A percentile compares a stretch with the other conserved stretches of the same genome.
Conservation (phyloP, 371 early-diverging fungal genomes). For the Lichtheimia corymbifera region DNA sequence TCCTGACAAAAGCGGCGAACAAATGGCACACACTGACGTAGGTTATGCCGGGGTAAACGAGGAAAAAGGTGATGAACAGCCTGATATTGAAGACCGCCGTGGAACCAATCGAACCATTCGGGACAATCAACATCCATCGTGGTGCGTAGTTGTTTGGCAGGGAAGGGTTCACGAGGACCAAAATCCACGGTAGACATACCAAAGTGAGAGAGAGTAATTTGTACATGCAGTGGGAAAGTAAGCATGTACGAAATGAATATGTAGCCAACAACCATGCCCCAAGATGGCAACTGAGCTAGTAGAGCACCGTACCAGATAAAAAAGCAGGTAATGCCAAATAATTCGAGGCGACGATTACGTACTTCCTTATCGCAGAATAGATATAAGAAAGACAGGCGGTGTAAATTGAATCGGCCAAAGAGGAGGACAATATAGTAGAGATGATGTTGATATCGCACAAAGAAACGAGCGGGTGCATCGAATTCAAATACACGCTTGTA, state of each 20-base stretch:
- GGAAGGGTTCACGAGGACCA: slow-evolving; percentile 78
- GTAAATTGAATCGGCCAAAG: slow-evolving; percentile 93
- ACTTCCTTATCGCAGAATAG: slow-evolving; percentile 62
- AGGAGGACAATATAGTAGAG: slow-evolving; percentile 84
- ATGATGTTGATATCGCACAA: slow-evolving; percentile 83
- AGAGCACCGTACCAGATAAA: slow-evolving; percentile 80
- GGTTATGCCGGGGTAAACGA: slow-evolving; percentile 87
- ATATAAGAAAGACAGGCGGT: slow-evolving; percentile 73
- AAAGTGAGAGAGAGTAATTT: slow-evolving; percentile 95
- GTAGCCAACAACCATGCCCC: slow-evolving; percentile 65
- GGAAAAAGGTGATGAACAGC: slow-evolving; percentile 96
- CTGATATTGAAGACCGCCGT: slow-evolving; percentile 96
- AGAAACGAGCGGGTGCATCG: slow-evolving; percentile 72
- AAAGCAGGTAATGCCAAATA: slow-evolving; percentile 70
- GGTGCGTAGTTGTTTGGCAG: slow-evolving; percentile 85
- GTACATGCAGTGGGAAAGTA: slow-evolving; percentile 89
- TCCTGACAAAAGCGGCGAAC: slow-evolving; percentile 78
- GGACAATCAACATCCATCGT: slow-evolving; percentile 97
- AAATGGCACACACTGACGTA: slow-evolving; percentile 71
- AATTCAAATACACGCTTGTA: slow-evolving; percentile 81
- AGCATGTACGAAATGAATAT: slow-evolving; percentile 79
- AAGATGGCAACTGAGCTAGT: slow-evolving; percentile 68
- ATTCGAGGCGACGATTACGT: slow-evolving; percentile 74
- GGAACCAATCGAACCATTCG: slow-evolving; percentile 94
- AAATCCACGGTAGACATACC: slow-evolving; percentile 90